Percentiles rank a stretch among this genome's conserved stretches.
These are phyloP conservation scores for Clitopilus hobsonii DNA, from an alignment of 768 basidiomycete species.

Conservation along the genomic window DNA sequence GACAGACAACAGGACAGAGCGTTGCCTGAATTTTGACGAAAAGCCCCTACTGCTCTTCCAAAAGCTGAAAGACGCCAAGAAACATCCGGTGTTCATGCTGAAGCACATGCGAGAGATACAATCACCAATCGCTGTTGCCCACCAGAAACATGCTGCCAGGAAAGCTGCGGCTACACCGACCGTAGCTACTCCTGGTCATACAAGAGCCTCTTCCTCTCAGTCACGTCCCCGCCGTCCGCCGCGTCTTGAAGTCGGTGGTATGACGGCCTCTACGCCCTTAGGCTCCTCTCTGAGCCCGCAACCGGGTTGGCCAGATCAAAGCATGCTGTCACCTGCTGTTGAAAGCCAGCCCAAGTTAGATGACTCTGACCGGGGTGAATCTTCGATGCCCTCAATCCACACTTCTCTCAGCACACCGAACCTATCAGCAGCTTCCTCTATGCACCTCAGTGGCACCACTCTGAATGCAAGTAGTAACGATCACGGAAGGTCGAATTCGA, in stretches of 20 bases:
- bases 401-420: background rate
- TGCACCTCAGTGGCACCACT: slow-evolving; percentile 21
- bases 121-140: slow-evolving; percentile 94
- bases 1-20: slow-evolving; percentile 80
- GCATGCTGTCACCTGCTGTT: slow-evolving; percentile 52
- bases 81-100: slow-evolving; percentile 99
- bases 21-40: slow-evolving; percentile 96
- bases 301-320: slow-evolving; percentile 72
- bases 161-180: slow-evolving; percentile 60
- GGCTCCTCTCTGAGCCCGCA: slow-evolving; percentile 61
- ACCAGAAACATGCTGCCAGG: slow-evolving; percentile 90
- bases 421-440: slow-evolving; percentile 15
- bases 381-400: slow-evolving; percentile 3
- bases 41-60: slow-evolving; percentile 97
- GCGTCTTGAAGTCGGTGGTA: slow-evolving; percentile 64
- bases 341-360: slow-evolving; percentile 31
- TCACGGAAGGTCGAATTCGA: slow-evolving; percentile 18
- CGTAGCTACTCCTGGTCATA: slow-evolving; percentile 39
- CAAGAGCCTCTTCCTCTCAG: slow-evolving; percentile 33
- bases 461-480: slow-evolving; percentile 19
- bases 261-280: slow-evolving; percentile 42
- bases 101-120: slow-evolving; percentile 96
- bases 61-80: slow-evolving; percentile 93
- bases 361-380: slow-evolving; percentile 18
- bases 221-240: slow-evolving; percentile 56